phyloP scores from a whole-genome alignment of 441 rosid species.

The Adansonia rubrostipa region DNA sequence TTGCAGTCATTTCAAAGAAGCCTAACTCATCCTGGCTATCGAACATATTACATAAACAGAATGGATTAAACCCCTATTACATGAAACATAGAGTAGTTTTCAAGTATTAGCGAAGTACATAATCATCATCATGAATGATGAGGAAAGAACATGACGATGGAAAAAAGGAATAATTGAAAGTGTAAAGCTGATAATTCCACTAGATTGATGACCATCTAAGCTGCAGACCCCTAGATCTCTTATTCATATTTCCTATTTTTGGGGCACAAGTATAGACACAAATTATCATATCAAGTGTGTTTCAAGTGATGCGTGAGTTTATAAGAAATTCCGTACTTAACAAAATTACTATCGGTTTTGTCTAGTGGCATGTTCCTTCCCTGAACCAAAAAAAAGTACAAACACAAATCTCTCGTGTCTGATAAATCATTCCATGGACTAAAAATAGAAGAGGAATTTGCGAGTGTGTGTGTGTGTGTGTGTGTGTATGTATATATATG shows the following conservation, averaged over 20 bases:
- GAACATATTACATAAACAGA: not conserved
- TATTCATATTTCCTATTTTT: not conserved
- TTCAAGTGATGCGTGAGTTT: no score
- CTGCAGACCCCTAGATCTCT: not conserved
- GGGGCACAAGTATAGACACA: not conserved
- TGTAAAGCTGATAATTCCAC: not conserved
- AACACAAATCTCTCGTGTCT: not conserved
- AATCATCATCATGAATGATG: no score
- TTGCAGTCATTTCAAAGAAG: conserved; percentile 16
- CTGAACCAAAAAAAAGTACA: no score
- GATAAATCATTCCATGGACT: not conserved
- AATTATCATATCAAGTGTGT: no score
- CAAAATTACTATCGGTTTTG: no score
- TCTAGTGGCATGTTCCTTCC: no score
- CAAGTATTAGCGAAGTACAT: no score
- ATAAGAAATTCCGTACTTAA: no score
- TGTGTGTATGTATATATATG: no score
- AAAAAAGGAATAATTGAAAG: not conserved
- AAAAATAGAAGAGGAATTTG: not conserved
- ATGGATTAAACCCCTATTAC: no score
- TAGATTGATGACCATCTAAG: not conserved
- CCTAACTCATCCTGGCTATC: not conserved
- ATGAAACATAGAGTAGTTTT: no score
- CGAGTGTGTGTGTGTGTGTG: not conserved
- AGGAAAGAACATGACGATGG: not conserved